phyloP scores from a whole-genome alignment of 2,329 filamentous ascomycete species.

The Ilyonectria sp. region DNA sequence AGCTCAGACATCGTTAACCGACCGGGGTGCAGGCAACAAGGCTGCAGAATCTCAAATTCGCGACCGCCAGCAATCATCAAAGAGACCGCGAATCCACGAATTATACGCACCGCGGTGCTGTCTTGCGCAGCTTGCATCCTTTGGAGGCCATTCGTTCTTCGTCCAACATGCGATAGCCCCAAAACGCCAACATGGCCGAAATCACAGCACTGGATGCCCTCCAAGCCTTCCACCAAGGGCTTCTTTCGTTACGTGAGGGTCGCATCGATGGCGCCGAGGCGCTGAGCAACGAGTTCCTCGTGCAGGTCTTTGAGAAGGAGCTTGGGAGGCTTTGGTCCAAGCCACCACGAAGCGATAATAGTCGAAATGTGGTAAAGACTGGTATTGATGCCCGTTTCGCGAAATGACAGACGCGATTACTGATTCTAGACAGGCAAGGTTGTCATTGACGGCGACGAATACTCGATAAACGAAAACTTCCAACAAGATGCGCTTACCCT shows the following conservation, averaged over 20 bases:
- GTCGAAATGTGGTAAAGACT: conserved; percentile 78
- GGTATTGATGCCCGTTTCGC: conserved; percentile 62
- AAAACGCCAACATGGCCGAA: conserved; percentile 76
- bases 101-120: conserved; percentile 44
- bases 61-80: conserved; percentile 43
- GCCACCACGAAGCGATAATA: conserved; percentile 80
- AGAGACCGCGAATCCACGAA: conserved; percentile 42
- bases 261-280: conserved; percentile 73
- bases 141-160: conserved; percentile 37
- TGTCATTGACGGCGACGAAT: conserved; percentile 79
- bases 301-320: conserved; percentile 79
- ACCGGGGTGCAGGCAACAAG: conserved; percentile 49
- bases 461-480: conserved; percentile 88
- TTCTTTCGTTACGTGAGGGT: conserved; percentile 81
- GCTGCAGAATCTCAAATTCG: conserved; percentile 52
- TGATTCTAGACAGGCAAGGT: conserved; percentile 76
- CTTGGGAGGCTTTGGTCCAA: conserved; percentile 84
- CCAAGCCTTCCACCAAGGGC: conserved; percentile 88
- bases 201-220: conserved; percentile 82
- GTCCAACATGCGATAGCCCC: conserved; percentile 63
- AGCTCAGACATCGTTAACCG: conserved; percentile 35
- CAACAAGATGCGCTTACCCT: conserved; percentile 85
- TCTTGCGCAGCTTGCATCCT: conserved; percentile 40
- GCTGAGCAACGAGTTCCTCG: conserved; percentile 79
- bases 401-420: conserved; percentile 21